A percentile compares a stretch with the other conserved stretches of the same genome.
Evolutionary conservation across 2,329 filamentous ascomycete genomes (phyloP).

Genomic region (Claviceps maximensis): DNA sequence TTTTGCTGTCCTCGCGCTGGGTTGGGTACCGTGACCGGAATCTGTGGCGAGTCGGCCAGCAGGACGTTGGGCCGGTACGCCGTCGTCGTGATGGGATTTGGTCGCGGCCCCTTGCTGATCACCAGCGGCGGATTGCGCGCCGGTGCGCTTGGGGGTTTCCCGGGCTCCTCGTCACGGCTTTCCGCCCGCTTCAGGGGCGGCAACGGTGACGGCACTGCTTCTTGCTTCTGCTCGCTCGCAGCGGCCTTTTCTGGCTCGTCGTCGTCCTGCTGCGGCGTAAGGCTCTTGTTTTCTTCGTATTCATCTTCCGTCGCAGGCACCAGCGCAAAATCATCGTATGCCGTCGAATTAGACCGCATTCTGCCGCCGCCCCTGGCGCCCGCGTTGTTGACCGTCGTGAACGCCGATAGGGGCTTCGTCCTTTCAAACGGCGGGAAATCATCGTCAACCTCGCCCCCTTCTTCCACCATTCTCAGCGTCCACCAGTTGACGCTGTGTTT

Average conservation of each 20-base stretch:
- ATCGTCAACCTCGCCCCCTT: slow-evolving; percentile 73
- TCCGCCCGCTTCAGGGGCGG: no score
- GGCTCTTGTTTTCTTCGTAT: slow-evolving; percentile 53
- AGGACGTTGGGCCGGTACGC: slow-evolving; percentile 40
- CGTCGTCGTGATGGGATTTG: slow-evolving; percentile 49
- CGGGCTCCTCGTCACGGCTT: no score
- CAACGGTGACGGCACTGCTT: background rate
- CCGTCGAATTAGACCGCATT: slow-evolving; percentile 56
- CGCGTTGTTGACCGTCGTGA: slow-evolving; percentile 72
- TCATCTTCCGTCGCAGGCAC: slow-evolving; percentile 58
- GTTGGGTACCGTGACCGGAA: slow-evolving; percentile 28
- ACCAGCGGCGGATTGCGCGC: background rate
- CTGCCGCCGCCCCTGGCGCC: slow-evolving; percentile 51
- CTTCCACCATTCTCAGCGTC: slow-evolving; percentile 71
- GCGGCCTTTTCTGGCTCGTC: slow-evolving; percentile 41
- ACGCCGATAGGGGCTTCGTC: slow-evolving; percentile 60
- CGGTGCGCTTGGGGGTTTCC: no score
- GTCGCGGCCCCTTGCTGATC: slow-evolving; percentile 24
- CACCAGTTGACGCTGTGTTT: slow-evolving; percentile 71
- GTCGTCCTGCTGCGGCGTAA: slow-evolving; percentile 53
- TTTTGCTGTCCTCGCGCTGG: slow-evolving; percentile 51
- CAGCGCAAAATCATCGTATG: slow-evolving; percentile 72
- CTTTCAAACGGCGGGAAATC: slow-evolving; percentile 71
- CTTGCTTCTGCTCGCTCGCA: slow-evolving; percentile 7
- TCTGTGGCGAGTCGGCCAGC: slow-evolving; percentile 43